Evolutionary conservation across 306 rosid genomes (phyloP).

Genomic region (Castanopsis chinensis): DNA sequence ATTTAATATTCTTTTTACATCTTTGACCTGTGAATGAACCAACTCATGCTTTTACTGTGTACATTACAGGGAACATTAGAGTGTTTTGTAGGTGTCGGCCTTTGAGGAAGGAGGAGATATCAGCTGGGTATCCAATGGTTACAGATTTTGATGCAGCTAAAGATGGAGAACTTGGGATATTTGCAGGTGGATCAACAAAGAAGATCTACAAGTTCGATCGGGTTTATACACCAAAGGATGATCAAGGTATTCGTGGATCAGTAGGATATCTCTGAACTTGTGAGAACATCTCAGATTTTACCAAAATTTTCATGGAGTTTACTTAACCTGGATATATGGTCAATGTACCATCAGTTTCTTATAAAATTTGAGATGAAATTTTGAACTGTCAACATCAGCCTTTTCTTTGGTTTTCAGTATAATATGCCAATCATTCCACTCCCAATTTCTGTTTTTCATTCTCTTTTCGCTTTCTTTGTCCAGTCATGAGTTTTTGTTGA

Average conservation of each 20-base stretch:
- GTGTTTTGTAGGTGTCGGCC: conserved; percentile 65
- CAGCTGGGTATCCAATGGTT: conserved; percentile 11
- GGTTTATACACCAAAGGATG: conserved; percentile 28
- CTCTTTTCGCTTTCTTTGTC: neutral
- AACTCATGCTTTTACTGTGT: conserved; percentile 1
- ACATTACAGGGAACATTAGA: conserved; percentile 59
- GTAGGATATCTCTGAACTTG: too few relatives aligned
- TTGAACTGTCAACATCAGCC: neutral
- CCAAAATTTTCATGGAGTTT: neutral
- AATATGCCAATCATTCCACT: neutral
- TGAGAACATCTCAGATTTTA: too few relatives aligned
- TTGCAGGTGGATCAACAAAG: conserved; percentile 11
- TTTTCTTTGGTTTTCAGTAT: neutral
- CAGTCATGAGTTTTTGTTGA: neutral
- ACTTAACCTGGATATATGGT: neutral
- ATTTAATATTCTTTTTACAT: neutral
- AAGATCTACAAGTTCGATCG: conserved; percentile 24
- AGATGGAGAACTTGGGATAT: conserved; percentile 27
- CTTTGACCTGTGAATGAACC: neutral
- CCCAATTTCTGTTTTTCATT: neutral
- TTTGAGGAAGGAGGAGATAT: conserved; percentile 34
- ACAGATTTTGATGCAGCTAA: conserved; percentile 22
- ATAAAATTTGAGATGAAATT: neutral
- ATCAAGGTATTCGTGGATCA: conserved; percentile 11
- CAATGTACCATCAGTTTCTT: neutral